Evolutionary conservation across 2,329 filamentous ascomycete genomes (phyloP).

Genomic region (Gliomastix tumulicola): DNA sequence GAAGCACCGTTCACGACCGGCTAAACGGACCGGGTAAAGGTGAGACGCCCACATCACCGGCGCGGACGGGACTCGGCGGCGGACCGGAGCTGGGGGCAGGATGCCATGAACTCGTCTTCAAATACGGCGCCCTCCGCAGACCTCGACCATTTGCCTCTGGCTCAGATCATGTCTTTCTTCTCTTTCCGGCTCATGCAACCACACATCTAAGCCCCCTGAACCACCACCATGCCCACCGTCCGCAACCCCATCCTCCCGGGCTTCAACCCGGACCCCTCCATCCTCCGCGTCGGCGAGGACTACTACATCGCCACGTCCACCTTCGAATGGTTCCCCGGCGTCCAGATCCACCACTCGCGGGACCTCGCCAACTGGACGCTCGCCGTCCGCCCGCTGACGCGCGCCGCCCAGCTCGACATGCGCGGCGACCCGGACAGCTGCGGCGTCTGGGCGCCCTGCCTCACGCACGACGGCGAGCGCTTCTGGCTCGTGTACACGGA

Average conservation of each 20-base stretch:
- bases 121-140: no score
- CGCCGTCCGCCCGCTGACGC: conserved; percentile 35
- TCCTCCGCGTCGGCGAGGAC: conserved; percentile 41
- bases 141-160: no score
- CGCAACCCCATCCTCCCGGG: conserved; percentile 50
- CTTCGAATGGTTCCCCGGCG: conserved; percentile 48
- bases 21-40: no score
- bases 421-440: conserved; percentile 53
- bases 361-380: conserved; percentile 48
- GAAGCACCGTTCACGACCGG: no score
- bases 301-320: conserved; percentile 51
- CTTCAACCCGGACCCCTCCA: conserved; percentile 49
- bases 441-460: conserved; percentile 58
- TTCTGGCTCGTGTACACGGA: conserved; percentile 62
- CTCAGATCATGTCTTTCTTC: no score
- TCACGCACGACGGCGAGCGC: conserved; percentile 51
- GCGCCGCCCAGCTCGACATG: conserved; percentile 47
- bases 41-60: no score
- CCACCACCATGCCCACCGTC: conserved; percentile 36
- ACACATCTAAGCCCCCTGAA: no score
- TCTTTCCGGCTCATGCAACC: no score
- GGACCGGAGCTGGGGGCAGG: no score
- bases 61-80: no score
- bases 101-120: no score
- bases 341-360: conserved; percentile 46